Evolutionary conservation across 106 monocot species (phyloP).

Genomic region (Alisma plantagoaquatica): DNA sequence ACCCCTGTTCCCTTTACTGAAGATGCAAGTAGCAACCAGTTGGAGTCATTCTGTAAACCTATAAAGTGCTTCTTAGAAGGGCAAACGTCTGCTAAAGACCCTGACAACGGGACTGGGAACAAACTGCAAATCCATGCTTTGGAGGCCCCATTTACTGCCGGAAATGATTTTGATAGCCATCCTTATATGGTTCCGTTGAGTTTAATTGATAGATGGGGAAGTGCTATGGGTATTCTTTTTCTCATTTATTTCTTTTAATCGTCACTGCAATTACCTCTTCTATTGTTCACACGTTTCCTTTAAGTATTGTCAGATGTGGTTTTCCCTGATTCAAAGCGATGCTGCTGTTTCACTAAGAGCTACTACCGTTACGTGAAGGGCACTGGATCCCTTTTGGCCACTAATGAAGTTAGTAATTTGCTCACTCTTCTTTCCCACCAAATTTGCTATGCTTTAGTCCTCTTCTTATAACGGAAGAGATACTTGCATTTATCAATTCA

Average conservation of each 20-base stretch:
- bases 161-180: background rate
- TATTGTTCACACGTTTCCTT: background rate
- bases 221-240: slow-evolving; percentile 85
- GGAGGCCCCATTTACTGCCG: slow-evolving; percentile 3
- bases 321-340: slow-evolving; percentile 66
- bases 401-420: slow-evolving; percentile 37
- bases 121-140: no score
- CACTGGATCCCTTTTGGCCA: slow-evolving; percentile 86
- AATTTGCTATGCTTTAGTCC: background rate
- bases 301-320: slow-evolving; percentile 57
- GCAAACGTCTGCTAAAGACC: no score
- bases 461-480: background rate
- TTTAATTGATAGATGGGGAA: slow-evolving; percentile 95
- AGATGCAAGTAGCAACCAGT: background rate
- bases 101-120: no score
- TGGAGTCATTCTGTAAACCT: slow-evolving; percentile 28
- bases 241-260: background rate
- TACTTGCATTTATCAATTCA: background rate
- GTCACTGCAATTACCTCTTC: background rate
- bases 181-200: slow-evolving; percentile 38
- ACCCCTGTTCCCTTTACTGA: slow-evolving; percentile 18
- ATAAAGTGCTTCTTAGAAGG: slow-evolving; percentile 60
- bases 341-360: slow-evolving; percentile 98
- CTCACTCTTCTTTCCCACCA: background rate
- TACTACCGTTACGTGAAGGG: slow-evolving; percentile 98